Conservation (phyloP, 1,284 basidiomycete genomes). For the Mycena citricolor region DNA sequence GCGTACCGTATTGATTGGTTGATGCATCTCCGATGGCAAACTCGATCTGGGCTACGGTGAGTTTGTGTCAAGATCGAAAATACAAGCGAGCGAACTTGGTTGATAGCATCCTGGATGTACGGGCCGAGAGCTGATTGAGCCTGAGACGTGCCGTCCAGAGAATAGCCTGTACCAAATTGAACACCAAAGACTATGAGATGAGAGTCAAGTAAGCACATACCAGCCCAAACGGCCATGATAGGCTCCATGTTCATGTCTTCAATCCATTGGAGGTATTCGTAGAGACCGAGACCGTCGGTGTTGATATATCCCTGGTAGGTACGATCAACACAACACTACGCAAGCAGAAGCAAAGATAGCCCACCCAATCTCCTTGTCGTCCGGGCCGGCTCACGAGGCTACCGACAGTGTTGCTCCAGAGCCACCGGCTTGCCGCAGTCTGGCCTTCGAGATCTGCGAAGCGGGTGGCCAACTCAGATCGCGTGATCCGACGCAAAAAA, state of each 20-base stretch:
- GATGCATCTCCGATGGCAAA: slow-evolving; percentile 63
- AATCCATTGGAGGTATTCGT: slow-evolving; percentile 67
- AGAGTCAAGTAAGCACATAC: slow-evolving; percentile 34
- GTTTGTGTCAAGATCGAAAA: too few species aligned
- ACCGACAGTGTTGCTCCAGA: slow-evolving; percentile 66
- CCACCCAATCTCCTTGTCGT: too few species aligned
- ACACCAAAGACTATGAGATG: too few species aligned
- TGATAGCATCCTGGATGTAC: slow-evolving; percentile 65
- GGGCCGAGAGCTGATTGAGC: slow-evolving; percentile 51
- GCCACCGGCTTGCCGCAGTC: slow-evolving; percentile 55
- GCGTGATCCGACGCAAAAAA: too few species aligned
- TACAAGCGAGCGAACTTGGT: slow-evolving; percentile 45
- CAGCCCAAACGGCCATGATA: slow-evolving; percentile 71
- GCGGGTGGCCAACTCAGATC: too few species aligned
- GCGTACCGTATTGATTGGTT: slow-evolving; percentile 56
- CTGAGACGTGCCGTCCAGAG: slow-evolving; percentile 54
- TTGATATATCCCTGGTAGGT: too few species aligned
- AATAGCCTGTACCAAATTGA: too few species aligned
- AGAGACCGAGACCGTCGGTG: slow-evolving; percentile 59
- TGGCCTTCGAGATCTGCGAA: slow-evolving; percentile 58
- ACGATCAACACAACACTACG: too few species aligned
- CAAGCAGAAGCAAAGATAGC: too few species aligned
- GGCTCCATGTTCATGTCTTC: slow-evolving; percentile 63
- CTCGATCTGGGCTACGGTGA: slow-evolving; percentile 71
- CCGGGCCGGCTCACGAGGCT: slow-evolving; percentile 18